Conservation (phyloP, 345 rosid genomes). For the Tarenaya hassleriana region DNA sequence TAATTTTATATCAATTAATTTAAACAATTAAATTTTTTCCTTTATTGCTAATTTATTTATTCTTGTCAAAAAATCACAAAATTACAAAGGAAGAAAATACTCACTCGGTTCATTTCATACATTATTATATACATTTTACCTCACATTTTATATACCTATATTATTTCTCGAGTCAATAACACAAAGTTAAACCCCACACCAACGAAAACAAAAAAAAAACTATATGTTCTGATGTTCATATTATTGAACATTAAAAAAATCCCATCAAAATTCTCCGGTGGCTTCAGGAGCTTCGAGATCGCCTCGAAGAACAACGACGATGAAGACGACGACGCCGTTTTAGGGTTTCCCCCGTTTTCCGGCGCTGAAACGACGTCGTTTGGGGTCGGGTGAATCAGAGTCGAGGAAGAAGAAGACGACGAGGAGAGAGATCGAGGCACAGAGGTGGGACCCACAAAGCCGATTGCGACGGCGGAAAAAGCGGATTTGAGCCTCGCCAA, state of each 20-base stretch:
- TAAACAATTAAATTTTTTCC: no score
- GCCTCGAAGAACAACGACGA: constrained; percentile 49
- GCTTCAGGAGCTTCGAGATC: constrained; percentile 54
- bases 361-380: constrained; percentile 9
- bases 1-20: no score
- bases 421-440: constrained; percentile 76
- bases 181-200: no score
- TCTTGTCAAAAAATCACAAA: no score
- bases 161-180: background rate
- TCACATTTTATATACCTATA: background rate
- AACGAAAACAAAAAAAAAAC: no score
- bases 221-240: no score
- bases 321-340: constrained; percentile 21
- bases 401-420: constrained; percentile 59
- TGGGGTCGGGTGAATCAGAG: constrained; percentile 51
- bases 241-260: no score
- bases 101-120: background rate
- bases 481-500: constrained; percentile 67
- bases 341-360: background rate
- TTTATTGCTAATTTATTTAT: no score
- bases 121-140: background rate
- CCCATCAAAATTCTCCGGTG: constrained; percentile 72
- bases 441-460: constrained; percentile 29
- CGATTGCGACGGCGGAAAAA: constrained; percentile 34
- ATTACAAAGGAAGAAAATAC: background rate